Conservation (phyloP, 192 early-diverging fungal genomes). For the Mortierella antarctica region DNA sequence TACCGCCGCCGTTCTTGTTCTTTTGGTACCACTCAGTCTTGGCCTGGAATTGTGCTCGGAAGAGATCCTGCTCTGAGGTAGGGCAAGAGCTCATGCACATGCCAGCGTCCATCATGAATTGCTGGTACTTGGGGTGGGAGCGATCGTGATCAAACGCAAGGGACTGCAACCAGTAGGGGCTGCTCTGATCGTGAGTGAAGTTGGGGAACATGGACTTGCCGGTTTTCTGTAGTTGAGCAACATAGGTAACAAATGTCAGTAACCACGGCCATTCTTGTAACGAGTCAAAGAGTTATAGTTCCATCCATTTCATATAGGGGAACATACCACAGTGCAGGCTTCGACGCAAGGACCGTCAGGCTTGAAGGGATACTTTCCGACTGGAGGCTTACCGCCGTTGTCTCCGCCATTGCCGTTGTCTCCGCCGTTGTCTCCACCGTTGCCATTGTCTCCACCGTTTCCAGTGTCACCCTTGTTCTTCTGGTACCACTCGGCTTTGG, state of each 20-base stretch:
- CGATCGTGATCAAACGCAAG: constrained; percentile 21
- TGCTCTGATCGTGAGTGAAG: constrained; percentile 30
- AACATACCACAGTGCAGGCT: too few species aligned
- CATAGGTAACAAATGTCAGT: background rate
- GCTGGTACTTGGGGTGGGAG: constrained; percentile 15
- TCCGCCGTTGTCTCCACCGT: background rate
- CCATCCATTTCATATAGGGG: too few species aligned
- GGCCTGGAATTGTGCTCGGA: constrained; percentile 12
- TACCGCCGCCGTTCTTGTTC: constrained; percentile 6
- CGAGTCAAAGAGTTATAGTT: too few species aligned
- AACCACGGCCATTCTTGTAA: too few species aligned
- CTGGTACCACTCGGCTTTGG: constrained; percentile 10
- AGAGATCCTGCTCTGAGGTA: constrained; percentile 16
- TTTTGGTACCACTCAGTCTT: constrained; percentile 10
- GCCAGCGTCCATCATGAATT: constrained; percentile 28
- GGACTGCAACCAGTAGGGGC: constrained; percentile 17
- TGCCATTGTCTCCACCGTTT: background rate
- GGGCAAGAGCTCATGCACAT: constrained; percentile 15
- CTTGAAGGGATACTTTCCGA: too few species aligned
- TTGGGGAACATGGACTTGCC: constrained; percentile 24
- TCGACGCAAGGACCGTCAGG: background rate
- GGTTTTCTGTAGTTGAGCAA: constrained; percentile 6
- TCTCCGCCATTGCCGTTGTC: too few species aligned
- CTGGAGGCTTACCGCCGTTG: too few species aligned
- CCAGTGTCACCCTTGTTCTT: constrained; percentile 1